Percentiles rank a stretch among this genome's conserved stretches.
phyloP scores from a whole-genome alignment of 2,329 filamentous ascomycete species.

The Domatiomyces catenatus region DNA sequence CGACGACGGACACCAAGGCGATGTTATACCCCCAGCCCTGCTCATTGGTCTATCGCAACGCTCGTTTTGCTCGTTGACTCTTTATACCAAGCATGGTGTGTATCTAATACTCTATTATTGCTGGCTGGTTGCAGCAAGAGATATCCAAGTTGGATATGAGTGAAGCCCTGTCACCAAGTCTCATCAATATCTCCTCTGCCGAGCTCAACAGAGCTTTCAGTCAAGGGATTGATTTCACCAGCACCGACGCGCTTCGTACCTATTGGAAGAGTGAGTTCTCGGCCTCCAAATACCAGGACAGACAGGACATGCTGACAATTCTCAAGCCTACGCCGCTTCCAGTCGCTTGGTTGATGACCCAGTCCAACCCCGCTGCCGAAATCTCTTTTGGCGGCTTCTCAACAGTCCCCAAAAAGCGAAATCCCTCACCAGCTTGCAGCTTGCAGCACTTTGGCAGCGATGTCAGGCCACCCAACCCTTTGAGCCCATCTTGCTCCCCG shows the following conservation, averaged over 20 bases:
- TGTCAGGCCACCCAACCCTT: constrained; percentile 4
- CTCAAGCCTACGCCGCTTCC: constrained; percentile 33
- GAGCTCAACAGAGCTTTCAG: background rate
- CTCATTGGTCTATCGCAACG: background rate
- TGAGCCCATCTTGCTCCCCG: background rate
- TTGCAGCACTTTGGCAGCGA: constrained; percentile 28
- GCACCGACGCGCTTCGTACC: constrained; percentile 22
- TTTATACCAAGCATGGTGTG: background rate
- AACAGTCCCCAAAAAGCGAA: constrained; percentile 25
- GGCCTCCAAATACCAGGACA: constrained; percentile 6
- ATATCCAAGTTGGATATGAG: background rate
- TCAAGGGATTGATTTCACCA: constrained; percentile 1
- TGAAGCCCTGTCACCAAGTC: background rate
- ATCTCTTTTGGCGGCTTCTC: constrained; percentile 40
- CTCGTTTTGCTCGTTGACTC: background rate
- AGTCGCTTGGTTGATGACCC: constrained; percentile 27
- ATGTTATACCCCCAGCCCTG: background rate
- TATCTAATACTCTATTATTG: background rate
- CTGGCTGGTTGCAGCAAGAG: background rate
- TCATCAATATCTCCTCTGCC: background rate
- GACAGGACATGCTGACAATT: constrained; percentile 6
- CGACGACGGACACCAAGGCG: background rate
- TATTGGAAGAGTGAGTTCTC: constrained; percentile 34
- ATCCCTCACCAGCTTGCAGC: constrained; percentile 24
- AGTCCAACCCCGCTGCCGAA: constrained; percentile 31